These are phyloP conservation scores for Leccinum ochraceum DNA, from an alignment of 768 basidiomycete genomes.

Conservation along the genomic window DNA sequence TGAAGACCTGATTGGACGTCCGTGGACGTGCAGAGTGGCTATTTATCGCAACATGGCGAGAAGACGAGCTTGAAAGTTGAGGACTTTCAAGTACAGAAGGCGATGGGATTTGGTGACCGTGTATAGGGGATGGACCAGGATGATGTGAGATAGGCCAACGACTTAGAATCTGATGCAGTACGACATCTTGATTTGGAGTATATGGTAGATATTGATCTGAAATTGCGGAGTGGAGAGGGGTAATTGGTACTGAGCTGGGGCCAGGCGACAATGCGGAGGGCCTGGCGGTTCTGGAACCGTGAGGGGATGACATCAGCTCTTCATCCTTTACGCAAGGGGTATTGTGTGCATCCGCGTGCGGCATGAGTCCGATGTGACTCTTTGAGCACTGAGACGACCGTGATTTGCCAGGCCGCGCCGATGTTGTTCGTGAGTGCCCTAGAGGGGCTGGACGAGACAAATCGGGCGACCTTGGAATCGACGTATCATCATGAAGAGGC, in stretches of 20 bases:
- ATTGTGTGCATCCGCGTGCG: conserved; percentile 26
- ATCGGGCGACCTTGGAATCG: conserved; percentile 33
- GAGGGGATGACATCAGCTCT: conserved; percentile 44
- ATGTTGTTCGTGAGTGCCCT: conserved; percentile 34
- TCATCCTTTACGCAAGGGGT: conserved; percentile 37
- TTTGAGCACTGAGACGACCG: conserved; percentile 21
- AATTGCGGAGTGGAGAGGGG: conserved; percentile 47
- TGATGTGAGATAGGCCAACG: conserved; percentile 41
- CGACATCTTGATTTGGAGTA: conserved; percentile 47
- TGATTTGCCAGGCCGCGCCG: conserved; percentile 27
- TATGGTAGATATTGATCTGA: conserved; percentile 40
- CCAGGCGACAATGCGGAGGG: conserved; percentile 52
- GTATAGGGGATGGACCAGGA: conserved; percentile 37
- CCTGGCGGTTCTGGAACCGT: conserved; percentile 56
- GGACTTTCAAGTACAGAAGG: conserved; percentile 48
- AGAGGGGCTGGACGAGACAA: conserved; percentile 33
- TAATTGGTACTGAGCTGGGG: conserved; percentile 25
- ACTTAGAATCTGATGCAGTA: conserved; percentile 44
- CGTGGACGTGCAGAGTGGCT: conserved; percentile 55
- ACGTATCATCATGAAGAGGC: conserved; percentile 12
- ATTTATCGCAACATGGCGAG: conserved; percentile 63
- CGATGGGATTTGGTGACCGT: conserved; percentile 43
- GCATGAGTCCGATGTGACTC: conserved; percentile 23
- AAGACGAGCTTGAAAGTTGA: conserved; percentile 51
- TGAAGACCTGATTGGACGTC: conserved; percentile 67